Base-by-base conservation (phyloP, 1,284 basidiomycete genomes). In the Thecaphora thlaspeos region DNA sequence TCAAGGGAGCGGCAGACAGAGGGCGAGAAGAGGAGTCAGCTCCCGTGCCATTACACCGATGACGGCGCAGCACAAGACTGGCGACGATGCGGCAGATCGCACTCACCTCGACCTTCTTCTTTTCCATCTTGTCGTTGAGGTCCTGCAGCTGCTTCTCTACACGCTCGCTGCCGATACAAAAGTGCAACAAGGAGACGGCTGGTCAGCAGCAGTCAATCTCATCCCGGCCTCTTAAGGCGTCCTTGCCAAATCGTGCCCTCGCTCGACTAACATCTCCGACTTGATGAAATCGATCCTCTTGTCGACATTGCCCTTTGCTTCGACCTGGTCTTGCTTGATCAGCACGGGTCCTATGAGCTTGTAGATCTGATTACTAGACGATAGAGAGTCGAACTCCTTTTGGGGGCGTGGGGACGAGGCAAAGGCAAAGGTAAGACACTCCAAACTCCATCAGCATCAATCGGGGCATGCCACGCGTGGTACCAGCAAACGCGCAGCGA, bases 271-370 rank as follows among this genome's bases (percentile, higher is more conserved):
- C 93, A 95, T 90, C 79, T 98, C 93, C 44, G 84, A 81, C 48
- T 82, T 83, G 75, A 98, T 97, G 79, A 91, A 96, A 57, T 91
- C 90, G 37, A 98, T 80, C 7, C 94, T 86, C 54, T 90, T 96
- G 61, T 91, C 86, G 28, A 98, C 90, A 73, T 94, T 96, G 52
- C 81, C 82, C 75, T 88, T 89, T 11, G 94, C 94, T 69, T 97
- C 95, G 5, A 79, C 79, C 69, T 87, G 86, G 63, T 96, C 93
- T 79, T 97, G 94, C 70, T 88, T 86, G 8, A 97, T 86, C 21
- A 98, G 84, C 1, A 92, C 88, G 1, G 91, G 90, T 0, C 94
- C 95, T 41, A 95, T 84, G 42, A 91, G 85, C 81, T 98, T 98
- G 82, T 88, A 98, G 9, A 98, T 84, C 9, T 83, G 84, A 73